Evolutionary conservation across 345 rosid species (phyloP).

Genomic region (Viola odorata): DNA sequence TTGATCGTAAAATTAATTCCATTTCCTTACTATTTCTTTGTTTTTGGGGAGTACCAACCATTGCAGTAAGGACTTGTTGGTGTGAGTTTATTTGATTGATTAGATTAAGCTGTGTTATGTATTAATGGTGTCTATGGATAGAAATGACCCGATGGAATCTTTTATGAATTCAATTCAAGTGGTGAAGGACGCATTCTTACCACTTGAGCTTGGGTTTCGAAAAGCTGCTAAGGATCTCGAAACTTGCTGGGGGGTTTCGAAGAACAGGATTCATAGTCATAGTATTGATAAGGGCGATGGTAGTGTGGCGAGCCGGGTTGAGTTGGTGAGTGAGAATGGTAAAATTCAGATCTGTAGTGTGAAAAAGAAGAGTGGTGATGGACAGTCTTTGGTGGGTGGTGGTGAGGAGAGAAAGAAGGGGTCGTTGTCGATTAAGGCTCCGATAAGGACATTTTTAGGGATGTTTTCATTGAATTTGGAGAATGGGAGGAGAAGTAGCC

Average conservation of each 20-base stretch:
- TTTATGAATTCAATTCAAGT: constrained; percentile 63
- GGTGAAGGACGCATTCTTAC: constrained; percentile 56
- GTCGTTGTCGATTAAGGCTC: constrained; percentile 43
- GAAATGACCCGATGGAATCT: constrained; percentile 60
- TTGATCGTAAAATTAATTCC: neutral
- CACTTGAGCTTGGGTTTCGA: constrained; percentile 54
- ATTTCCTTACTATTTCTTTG: neutral
- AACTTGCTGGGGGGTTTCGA: constrained; percentile 41
- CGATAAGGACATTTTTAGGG: constrained; percentile 44
- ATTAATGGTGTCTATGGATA: constrained; percentile 45
- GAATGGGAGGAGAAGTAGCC: constrained; percentile 5
- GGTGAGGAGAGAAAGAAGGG: constrained; percentile 57
- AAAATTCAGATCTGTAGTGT: constrained; percentile 25
- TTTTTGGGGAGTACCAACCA: neutral
- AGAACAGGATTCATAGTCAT: constrained; percentile 7
- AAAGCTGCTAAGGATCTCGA: constrained; percentile 70
- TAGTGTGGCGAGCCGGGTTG: constrained; percentile 21
- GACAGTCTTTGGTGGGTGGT: constrained; percentile 17
- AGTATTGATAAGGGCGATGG: constrained; percentile 23
- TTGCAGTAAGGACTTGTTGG: neutral
- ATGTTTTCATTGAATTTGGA: constrained; percentile 44
- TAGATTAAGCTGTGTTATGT: no score
- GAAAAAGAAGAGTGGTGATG: constrained; percentile 24
- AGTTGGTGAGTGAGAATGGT: constrained; percentile 13
- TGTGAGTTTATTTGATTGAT: constrained; percentile 2